Conservation (phyloP, 2,329 filamentous ascomycete species). For the Sclerotinia sclerotiorum region DNA sequence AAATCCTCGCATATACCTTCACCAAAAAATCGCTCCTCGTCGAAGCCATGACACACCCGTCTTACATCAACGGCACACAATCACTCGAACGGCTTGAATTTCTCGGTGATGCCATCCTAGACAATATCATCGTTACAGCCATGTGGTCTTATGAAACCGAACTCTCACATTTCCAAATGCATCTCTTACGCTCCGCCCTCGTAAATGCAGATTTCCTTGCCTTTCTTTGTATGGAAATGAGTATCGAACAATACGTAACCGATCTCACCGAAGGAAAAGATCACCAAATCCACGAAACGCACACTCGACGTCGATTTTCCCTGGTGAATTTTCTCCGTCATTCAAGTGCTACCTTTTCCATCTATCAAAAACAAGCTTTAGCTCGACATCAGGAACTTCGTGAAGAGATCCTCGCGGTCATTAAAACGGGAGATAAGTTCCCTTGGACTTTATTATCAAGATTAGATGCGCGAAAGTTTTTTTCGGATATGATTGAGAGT, state of each 20-base stretch:
- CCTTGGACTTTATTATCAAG: slow-evolving; percentile 74
- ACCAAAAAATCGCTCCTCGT: slow-evolving; percentile 64
- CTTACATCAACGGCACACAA: slow-evolving; percentile 50
- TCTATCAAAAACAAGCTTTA: slow-evolving; percentile 43
- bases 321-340: slow-evolving; percentile 73
- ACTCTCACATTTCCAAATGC: slow-evolving; percentile 63
- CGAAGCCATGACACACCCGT: slow-evolving; percentile 80
- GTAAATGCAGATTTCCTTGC: slow-evolving; percentile 81
- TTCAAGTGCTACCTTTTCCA: slow-evolving; percentile 48
- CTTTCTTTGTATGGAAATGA: slow-evolving; percentile 67
- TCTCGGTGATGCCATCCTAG: slow-evolving; percentile 81
- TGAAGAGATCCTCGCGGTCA: slow-evolving; percentile 48
- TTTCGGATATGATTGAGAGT: slow-evolving; percentile 80
- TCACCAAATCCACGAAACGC: slow-evolving; percentile 16
- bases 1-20: slow-evolving; percentile 71
- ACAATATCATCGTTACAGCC: slow-evolving; percentile 68
- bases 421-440: slow-evolving; percentile 56
- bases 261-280: background rate
- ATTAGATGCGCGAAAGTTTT: slow-evolving; percentile 70
- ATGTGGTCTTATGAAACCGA: slow-evolving; percentile 50
- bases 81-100: slow-evolving; percentile 78
- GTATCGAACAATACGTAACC: slow-evolving; percentile 41
- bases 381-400: slow-evolving; percentile 45
- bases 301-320: slow-evolving; percentile 25
- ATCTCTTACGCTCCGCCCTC: slow-evolving; percentile 70